These are phyloP conservation scores for Puccinia coronata DNA, from an alignment of 1,284 basidiomycete species.

Conservation along the genomic window DNA sequence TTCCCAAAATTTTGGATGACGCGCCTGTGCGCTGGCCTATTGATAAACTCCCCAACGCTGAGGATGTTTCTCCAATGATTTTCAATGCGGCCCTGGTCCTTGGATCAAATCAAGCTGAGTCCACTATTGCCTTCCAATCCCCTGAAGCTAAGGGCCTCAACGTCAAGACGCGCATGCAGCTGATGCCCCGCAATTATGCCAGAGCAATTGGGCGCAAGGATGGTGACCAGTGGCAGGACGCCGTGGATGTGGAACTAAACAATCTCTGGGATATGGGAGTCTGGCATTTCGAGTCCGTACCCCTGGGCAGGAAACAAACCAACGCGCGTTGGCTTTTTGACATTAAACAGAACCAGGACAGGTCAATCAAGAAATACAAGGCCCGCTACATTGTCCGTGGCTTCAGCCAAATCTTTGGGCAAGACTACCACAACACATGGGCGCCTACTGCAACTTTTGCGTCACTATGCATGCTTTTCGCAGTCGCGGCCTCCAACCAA, in stretches of 20 bases:
- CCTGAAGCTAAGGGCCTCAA: too few relatives aligned
- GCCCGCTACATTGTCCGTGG: conserved; percentile 14
- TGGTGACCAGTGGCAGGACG: not conserved
- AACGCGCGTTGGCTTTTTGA: conserved; percentile 44
- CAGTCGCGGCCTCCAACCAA: not conserved
- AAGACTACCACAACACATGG: conserved; percentile 19
- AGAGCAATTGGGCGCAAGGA: not conserved
- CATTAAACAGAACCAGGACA: conserved; percentile 8
- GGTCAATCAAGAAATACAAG: too few relatives aligned
- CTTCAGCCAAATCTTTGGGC: not conserved
- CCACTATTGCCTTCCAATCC: too few relatives aligned
- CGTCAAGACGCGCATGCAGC: too few relatives aligned
- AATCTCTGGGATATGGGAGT: conserved; percentile 17
- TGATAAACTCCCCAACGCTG: too few relatives aligned
- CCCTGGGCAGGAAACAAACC: not conserved
- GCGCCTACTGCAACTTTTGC: not conserved
- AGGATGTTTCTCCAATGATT: too few relatives aligned
- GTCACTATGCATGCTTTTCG: conserved; percentile 2
- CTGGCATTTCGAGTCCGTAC: too few relatives aligned
- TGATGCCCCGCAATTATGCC: not conserved
- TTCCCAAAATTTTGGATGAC: too few relatives aligned
- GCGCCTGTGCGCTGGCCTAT: too few relatives aligned
- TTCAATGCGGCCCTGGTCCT: too few relatives aligned
- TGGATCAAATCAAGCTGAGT: too few relatives aligned
- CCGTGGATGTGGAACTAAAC: not conserved